These are phyloP conservation scores for Tulasnella sp. DNA, from an alignment of 768 basidiomycete genomes.

Conservation along the genomic window DNA sequence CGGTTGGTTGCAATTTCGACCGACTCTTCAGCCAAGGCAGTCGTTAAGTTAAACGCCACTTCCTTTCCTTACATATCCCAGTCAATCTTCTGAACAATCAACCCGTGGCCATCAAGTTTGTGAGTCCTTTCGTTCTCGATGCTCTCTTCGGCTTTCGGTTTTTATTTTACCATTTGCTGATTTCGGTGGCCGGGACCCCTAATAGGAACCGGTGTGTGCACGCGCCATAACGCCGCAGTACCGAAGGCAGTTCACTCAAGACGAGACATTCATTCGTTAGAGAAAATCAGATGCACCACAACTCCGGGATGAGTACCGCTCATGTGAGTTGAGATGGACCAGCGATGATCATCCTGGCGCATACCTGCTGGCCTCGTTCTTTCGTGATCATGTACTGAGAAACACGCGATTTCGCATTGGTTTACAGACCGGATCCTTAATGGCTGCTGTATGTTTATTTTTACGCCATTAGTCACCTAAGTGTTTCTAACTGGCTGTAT, in stretches of 20 bases:
- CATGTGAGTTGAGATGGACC: conserved; percentile 36
- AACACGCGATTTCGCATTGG: no score
- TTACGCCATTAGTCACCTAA: no score
- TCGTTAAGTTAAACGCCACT: neutral
- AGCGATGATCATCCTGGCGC: conserved; percentile 35
- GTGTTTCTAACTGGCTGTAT: neutral
- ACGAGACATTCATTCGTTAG: neutral
- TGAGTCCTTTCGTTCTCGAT: conserved; percentile 37
- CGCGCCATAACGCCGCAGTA: neutral
- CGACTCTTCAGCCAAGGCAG: neutral
- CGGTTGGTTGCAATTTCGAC: conserved; percentile 20
- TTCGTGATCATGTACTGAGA: neutral
- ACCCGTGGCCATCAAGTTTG: conserved; percentile 99
- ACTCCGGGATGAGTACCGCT: conserved; percentile 95
- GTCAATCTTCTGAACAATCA: conserved; percentile 97
- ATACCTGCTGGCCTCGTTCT: conserved; percentile 25
- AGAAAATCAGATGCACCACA: conserved; percentile 87
- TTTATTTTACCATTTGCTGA: conserved; percentile 3
- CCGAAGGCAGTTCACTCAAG: neutral
- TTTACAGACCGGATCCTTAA: conserved; percentile 57
- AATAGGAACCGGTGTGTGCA: conserved; percentile 14
- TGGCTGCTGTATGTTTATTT: conserved; percentile 84
- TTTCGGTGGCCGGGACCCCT: neutral
- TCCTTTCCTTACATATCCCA: conserved; percentile 39
- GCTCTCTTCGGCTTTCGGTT: conserved; percentile 10